These are phyloP conservation scores for Hypoxylon sp. DNA, from an alignment of 2,329 filamentous ascomycete species.

Conservation along the genomic window DNA sequence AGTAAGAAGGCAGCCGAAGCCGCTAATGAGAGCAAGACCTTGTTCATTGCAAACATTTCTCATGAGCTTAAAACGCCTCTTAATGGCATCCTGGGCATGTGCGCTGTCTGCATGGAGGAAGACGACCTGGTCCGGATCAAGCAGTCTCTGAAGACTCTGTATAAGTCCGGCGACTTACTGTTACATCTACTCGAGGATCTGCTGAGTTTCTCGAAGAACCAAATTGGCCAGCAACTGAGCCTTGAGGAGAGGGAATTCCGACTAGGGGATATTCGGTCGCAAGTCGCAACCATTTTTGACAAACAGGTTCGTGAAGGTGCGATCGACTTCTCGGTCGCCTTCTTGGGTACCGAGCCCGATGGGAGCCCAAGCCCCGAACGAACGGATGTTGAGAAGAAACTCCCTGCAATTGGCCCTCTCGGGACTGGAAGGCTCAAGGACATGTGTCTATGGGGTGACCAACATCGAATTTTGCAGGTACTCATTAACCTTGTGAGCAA, in stretches of 20 bases:
- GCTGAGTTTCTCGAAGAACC: slow-evolving; percentile 94
- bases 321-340: slow-evolving; percentile 81
- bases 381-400: slow-evolving; percentile 55
- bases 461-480: slow-evolving; percentile 91
- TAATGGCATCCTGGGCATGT: slow-evolving; percentile 96
- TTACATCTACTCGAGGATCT: slow-evolving; percentile 90
- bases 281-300: slow-evolving; percentile 88
- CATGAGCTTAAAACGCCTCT: slow-evolving; percentile 92
- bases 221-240: slow-evolving; percentile 86
- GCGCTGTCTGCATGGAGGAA: slow-evolving; percentile 92
- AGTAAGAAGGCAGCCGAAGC: slow-evolving; percentile 93
- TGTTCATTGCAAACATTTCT: slow-evolving; percentile 96
- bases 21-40: slow-evolving; percentile 96
- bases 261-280: slow-evolving; percentile 85
- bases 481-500: slow-evolving; percentile 95
- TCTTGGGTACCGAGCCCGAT: slow-evolving; percentile 68
- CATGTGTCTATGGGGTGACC: slow-evolving; percentile 93
- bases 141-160: slow-evolving; percentile 87
- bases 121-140: slow-evolving; percentile 84
- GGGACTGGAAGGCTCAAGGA: slow-evolving; percentile 81
- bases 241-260: slow-evolving; percentile 90
- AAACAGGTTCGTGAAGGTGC: slow-evolving; percentile 86
- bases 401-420: slow-evolving; percentile 74
- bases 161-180: slow-evolving; percentile 88
- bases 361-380: slow-evolving; percentile 54